Evolutionary conservation across 2,329 filamentous ascomycete species (phyloP).

Genomic region (Pseudogymnoascus sp.): DNA sequence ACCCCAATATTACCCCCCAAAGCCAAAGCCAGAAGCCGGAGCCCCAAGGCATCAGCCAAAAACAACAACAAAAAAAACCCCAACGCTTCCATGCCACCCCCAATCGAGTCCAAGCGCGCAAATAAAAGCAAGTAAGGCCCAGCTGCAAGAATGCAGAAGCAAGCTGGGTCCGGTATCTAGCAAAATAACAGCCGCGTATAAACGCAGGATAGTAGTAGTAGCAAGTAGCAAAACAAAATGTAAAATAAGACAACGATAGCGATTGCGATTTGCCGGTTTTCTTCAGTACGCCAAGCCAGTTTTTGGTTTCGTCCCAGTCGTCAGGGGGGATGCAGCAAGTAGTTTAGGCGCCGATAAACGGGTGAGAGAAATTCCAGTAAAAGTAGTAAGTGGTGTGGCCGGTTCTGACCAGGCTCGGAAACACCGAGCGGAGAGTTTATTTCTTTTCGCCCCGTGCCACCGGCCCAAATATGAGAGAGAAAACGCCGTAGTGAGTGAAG

Average conservation of each 20-base stretch:
- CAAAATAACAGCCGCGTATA: background rate
- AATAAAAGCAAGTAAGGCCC: background rate
- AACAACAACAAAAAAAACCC: background rate
- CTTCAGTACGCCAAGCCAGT: background rate
- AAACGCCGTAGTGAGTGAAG: constrained; percentile 1
- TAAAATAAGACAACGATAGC: background rate
- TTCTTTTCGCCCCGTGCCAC: background rate
- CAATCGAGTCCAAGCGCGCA: background rate
- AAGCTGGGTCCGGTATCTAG: constrained; percentile 1
- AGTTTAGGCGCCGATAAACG: constrained; percentile 4
- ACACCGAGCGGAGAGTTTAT: background rate
- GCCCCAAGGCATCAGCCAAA: background rate
- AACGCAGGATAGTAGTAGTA: background rate
- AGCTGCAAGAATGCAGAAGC: background rate
- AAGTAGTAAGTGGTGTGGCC: background rate
- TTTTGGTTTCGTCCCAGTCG: constrained; percentile 5
- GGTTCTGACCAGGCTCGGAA: background rate
- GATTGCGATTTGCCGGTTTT: background rate
- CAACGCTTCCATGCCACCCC: constrained; percentile 1
- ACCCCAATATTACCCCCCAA: background rate
- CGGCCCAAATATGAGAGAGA: background rate
- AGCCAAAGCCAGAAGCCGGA: background rate
- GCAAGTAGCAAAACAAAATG: background rate
- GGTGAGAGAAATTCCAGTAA: background rate
- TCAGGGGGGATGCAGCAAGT: background rate